Percentiles rank a stretch among this genome's conserved stretches.
Conservation (phyloP, 2,329 filamentous ascomycete genomes). For the Cercospora beticola region DNA sequence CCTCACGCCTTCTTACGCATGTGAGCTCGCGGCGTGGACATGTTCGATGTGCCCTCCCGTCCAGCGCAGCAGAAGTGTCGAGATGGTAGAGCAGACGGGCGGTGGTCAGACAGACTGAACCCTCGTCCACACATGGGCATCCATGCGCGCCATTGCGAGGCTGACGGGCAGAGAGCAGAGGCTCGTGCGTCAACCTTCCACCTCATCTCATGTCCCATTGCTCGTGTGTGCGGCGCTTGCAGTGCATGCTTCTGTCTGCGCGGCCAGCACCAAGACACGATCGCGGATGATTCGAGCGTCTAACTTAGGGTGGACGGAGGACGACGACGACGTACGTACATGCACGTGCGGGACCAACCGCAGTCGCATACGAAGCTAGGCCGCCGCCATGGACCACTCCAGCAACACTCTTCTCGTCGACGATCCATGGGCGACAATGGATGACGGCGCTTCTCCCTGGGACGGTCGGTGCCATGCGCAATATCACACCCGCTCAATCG, state of each 20-base stretch:
- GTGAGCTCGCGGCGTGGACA: not conserved
- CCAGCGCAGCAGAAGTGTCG: not conserved
- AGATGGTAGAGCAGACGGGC: not conserved
- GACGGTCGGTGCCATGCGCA: slow-evolving; percentile 28
- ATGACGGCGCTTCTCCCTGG: slow-evolving; percentile 38
- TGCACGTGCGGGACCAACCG: slow-evolving; percentile 1
- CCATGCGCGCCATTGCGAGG: not conserved
- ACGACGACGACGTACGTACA: not conserved
- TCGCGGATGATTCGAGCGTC: not conserved
- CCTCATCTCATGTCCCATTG: not conserved
- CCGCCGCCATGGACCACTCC: slow-evolving; percentile 1
- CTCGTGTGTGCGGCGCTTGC: not conserved
- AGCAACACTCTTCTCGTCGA: slow-evolving; percentile 14
- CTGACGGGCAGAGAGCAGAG: not conserved
- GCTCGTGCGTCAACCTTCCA: not conserved
- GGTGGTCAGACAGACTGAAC: not conserved
- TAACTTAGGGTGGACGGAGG: not conserved
- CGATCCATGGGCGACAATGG: slow-evolving; percentile 33
- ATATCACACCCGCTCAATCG: not conserved
- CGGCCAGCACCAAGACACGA: not conserved
- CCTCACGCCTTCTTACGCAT: not conserved
- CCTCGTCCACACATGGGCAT: not conserved
- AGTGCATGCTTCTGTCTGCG: not conserved
- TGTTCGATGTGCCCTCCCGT: not conserved
- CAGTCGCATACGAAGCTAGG: not conserved